Conservation (phyloP, 768 basidiomycete species). For the Dendrothele bispora region DNA sequence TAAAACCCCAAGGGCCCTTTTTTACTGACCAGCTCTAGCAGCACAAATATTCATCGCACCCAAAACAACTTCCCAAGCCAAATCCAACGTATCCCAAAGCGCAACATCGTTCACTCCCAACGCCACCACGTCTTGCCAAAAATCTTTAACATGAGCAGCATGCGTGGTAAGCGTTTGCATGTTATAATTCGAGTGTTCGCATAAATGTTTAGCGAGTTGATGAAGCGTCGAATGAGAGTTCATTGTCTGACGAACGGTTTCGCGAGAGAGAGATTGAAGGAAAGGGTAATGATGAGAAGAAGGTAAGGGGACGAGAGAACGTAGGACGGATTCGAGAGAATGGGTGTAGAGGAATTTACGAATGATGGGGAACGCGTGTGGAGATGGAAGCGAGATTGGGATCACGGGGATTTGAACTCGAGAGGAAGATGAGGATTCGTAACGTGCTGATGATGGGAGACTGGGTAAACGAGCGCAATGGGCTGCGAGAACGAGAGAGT, state of each 20-base stretch:
- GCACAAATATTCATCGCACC: conserved; percentile 54
- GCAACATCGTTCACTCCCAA: conserved; percentile 73
- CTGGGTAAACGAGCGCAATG: conserved; percentile 58
- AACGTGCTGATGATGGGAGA: conserved; percentile 39
- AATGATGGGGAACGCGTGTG: conserved; percentile 64
- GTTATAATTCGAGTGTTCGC: conserved; percentile 43
- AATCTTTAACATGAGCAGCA: conserved; percentile 70
- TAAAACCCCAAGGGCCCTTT: too few species aligned
- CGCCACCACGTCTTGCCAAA: conserved; percentile 78
- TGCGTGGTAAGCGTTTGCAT: conserved; percentile 48
- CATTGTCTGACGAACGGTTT: conserved; percentile 41
- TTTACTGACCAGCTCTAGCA: too few species aligned
- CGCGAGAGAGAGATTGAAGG: conserved; percentile 42
- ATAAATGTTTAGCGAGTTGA: conserved; percentile 53
- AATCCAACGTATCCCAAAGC: conserved; percentile 76
- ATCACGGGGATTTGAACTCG: conserved; percentile 67
- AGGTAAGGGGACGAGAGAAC: conserved; percentile 61
- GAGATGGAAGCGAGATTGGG: conserved; percentile 68
- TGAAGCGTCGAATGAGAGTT: conserved; percentile 53
- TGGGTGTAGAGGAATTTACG: conserved; percentile 71
- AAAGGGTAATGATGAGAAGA: too few species aligned
- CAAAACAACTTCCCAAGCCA: conserved; percentile 77
- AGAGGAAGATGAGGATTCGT: conserved; percentile 22
- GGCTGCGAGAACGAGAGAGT: conserved; percentile 61
- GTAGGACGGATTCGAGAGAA: conserved; percentile 56